Percentiles rank a stretch among this genome's conserved stretches.
Conservation (phyloP, 768 basidiomycete genomes). For the Pleurotus cornucopiae region DNA sequence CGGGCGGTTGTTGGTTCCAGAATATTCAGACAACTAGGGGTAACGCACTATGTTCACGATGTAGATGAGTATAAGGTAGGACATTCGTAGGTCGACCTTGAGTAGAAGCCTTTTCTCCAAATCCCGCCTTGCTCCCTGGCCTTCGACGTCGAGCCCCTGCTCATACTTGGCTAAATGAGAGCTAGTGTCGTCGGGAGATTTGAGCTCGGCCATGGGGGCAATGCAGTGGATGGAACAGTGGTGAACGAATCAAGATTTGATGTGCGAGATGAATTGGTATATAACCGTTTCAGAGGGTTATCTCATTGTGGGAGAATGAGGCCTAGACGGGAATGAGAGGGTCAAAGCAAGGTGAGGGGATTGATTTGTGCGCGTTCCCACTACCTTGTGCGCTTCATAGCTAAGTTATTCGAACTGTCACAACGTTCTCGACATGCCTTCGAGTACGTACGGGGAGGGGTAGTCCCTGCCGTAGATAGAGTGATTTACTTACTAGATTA, state of each 20-base stretch:
- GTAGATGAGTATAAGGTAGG: constrained; percentile 14
- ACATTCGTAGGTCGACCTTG: constrained; percentile 35
- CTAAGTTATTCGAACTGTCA: background rate
- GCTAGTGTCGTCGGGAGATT: constrained; percentile 1
- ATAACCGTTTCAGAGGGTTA: constrained; percentile 6
- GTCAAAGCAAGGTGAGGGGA: background rate
- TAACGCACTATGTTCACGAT: constrained; percentile 9
- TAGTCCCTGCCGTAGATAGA: constrained; percentile 1
- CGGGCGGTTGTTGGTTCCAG: background rate
- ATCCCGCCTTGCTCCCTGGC: background rate
- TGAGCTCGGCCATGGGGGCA: constrained; percentile 2
- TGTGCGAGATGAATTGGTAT: background rate
- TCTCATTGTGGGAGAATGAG: background rate
- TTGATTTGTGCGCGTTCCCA: background rate
- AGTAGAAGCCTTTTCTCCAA: constrained; percentile 21
- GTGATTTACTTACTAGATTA: background rate
- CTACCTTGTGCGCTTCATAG: constrained; percentile 5
- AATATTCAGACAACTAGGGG: background rate
- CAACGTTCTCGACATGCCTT: background rate
- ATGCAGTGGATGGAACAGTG: background rate
- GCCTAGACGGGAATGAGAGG: background rate
- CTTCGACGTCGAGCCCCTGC: constrained; percentile 1
- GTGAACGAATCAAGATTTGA: constrained; percentile 2
- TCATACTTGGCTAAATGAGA: constrained; percentile 1
- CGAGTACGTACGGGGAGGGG: background rate